phyloP scores from a whole-genome alignment of 768 basidiomycete genomes.

The Leccinum aurantiacum region DNA sequence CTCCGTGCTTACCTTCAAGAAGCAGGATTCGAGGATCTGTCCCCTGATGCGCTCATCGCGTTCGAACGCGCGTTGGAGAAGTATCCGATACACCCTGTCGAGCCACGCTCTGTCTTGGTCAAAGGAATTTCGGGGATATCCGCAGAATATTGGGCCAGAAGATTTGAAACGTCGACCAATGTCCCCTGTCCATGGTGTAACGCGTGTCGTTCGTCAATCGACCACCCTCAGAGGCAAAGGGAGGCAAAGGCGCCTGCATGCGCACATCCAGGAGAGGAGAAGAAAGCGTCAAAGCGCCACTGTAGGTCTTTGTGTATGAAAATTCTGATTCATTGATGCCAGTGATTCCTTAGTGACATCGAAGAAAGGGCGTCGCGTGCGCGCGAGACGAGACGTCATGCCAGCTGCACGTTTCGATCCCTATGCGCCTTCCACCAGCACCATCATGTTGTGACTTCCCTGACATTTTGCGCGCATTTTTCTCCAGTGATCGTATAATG shows the following conservation, averaged over 20 bases:
- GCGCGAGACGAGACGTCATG: neutral
- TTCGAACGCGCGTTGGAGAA: slow-evolving; percentile 21
- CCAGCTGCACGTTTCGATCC: slow-evolving; percentile 4
- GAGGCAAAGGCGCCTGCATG: neutral
- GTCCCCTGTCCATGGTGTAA: neutral
- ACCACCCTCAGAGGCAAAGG: neutral
- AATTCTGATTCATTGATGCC: neutral
- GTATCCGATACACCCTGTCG: slow-evolving; percentile 6
- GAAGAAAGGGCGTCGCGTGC: slow-evolving; percentile 3
- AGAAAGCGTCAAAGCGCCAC: slow-evolving; percentile 3
- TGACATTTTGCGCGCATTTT: neutral
- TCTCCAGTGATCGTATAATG: neutral
- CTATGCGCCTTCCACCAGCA: slow-evolving; percentile 13
- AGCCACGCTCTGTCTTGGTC: slow-evolving; percentile 5
- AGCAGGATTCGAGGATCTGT: slow-evolving; percentile 13
- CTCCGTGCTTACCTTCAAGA: slow-evolving; percentile 11
- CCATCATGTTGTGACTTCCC: slow-evolving; percentile 7
- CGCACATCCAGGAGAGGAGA: neutral
- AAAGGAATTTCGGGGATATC: slow-evolving; percentile 2
- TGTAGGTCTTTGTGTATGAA: slow-evolving; percentile 5
- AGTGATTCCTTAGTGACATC: slow-evolving; percentile 4
- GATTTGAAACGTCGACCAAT: neutral
- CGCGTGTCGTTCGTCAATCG: neutral
- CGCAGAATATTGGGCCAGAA: slow-evolving; percentile 9
- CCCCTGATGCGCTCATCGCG: slow-evolving; percentile 9